Evolutionary conservation across 1,284 basidiomycete genomes (phyloP).

Genomic region (Boletus smithii): DNA sequence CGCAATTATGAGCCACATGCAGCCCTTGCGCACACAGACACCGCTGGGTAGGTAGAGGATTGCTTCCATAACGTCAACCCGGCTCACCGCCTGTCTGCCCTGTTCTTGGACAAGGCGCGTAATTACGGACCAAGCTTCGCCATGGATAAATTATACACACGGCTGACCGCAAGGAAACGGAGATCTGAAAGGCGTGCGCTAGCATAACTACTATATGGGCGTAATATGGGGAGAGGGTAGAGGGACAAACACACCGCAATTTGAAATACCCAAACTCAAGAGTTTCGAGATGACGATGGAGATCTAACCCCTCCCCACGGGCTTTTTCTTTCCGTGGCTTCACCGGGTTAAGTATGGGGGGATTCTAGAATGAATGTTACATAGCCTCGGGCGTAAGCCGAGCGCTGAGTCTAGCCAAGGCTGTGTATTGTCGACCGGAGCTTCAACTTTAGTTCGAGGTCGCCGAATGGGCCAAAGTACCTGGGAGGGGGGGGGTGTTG

Average conservation of each 20-base stretch:
- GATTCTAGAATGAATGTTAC: neutral
- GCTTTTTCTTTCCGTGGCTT: no score
- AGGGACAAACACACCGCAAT: constrained; percentile 3
- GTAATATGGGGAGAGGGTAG: no score
- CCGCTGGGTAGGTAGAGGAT: no score
- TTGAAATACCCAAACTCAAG: constrained; percentile 26
- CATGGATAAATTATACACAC: no score
- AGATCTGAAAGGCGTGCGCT: neutral
- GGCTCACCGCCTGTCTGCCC: no score
- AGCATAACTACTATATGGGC: neutral
- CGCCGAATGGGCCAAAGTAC: no score
- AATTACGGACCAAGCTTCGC: neutral
- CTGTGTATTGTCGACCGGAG: constrained; percentile 10
- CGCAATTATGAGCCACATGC: no score
- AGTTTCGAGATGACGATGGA: constrained; percentile 9
- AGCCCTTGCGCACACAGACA: no score
- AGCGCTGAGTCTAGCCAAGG: neutral
- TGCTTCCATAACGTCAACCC: no score
- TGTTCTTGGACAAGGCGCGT: neutral
- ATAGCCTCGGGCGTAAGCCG: neutral
- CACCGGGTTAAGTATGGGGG: neutral
- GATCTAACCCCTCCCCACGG: neutral
- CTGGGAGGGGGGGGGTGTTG: no score
- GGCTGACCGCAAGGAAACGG: no score
- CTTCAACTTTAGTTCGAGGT: constrained; percentile 7